Conservation (phyloP, 1,284 basidiomycete genomes). For the Heimioporus retisporus region DNA sequence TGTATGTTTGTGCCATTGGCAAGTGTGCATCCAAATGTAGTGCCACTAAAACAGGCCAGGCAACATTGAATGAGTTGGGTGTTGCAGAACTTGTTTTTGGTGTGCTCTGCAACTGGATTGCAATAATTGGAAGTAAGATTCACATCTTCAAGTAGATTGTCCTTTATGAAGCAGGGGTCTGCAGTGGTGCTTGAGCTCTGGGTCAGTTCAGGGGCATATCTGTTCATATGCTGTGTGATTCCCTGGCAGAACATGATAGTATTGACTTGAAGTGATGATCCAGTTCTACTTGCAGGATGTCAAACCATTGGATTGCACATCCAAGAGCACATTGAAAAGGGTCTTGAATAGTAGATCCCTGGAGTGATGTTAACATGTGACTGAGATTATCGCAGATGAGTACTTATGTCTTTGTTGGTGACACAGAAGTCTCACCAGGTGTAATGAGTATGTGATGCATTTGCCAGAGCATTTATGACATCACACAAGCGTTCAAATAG, state of each 20-base stretch:
- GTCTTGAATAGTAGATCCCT: no score
- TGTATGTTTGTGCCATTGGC: constrained; percentile 2
- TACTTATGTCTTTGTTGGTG: background rate
- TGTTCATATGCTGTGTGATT: no score
- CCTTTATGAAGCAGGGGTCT: no score
- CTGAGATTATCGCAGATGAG: background rate
- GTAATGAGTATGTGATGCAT: constrained; percentile 6
- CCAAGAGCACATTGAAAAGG: no score
- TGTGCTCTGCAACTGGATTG: no score
- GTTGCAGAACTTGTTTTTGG: no score
- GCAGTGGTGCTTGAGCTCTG: background rate
- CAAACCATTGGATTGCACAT: no score
- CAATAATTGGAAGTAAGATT: no score
- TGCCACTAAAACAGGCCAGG: constrained; percentile 10
- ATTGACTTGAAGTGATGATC: background rate
- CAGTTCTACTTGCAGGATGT: constrained; percentile 4
- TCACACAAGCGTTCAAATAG: constrained; percentile 14
- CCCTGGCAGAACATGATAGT: no score
- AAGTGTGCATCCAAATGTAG: background rate
- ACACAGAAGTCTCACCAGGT: background rate
- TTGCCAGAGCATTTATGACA: constrained; percentile 13
- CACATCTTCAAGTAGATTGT: no score
- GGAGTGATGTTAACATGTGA: background rate
- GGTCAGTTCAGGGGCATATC: no score
- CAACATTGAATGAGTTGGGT: constrained; percentile 21